Percentiles rank a stretch among this genome's conserved stretches.
Evolutionary conservation across 2,329 filamentous ascomycete genomes (phyloP).

Genomic region (Scedosporium minutisporum): DNA sequence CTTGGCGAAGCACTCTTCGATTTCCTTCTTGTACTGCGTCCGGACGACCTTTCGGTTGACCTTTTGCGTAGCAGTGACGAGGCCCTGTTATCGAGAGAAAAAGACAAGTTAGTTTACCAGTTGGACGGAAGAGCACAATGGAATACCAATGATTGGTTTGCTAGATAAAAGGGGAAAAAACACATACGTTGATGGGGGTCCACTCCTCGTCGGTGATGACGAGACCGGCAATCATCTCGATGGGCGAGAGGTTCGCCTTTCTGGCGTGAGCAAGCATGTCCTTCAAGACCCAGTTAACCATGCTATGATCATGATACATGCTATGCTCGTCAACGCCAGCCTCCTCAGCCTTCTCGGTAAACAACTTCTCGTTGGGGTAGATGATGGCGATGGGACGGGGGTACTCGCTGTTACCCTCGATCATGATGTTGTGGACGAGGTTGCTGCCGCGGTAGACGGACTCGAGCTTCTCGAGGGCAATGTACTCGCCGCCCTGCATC

Average conservation of each 20-base stretch:
- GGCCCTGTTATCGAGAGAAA: conserved; percentile 28
- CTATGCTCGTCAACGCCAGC: conserved; percentile 56
- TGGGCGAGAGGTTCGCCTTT: conserved; percentile 55
- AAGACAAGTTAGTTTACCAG: conserved; percentile 9
- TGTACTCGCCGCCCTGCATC: conserved; percentile 91
- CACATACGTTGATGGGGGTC: conserved; percentile 73
- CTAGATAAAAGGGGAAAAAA: no score
- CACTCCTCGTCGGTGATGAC: conserved; percentile 79
- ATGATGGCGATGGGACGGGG: conserved; percentile 77
- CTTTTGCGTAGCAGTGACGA: conserved; percentile 54
- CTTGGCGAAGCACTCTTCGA: conserved; percentile 26
- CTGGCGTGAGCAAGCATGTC: conserved; percentile 57
- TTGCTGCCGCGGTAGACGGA: conserved; percentile 73
- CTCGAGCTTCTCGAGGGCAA: conserved; percentile 92
- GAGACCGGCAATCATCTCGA: conserved; percentile 69
- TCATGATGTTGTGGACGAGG: conserved; percentile 78
- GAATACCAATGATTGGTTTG: not conserved
- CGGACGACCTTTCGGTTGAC: conserved; percentile 44
- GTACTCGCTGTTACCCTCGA: conserved; percentile 68
- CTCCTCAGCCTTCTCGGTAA: conserved; percentile 49
- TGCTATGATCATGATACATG: conserved; percentile 57
- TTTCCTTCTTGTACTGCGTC: conserved; percentile 41
- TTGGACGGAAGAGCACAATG: not conserved
- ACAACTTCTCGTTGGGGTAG: conserved; percentile 53
- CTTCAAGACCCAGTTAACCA: conserved; percentile 53